Base-by-base conservation (phyloP, 1,139 yeast genomes). In the Lodderomyces theae region DNA sequence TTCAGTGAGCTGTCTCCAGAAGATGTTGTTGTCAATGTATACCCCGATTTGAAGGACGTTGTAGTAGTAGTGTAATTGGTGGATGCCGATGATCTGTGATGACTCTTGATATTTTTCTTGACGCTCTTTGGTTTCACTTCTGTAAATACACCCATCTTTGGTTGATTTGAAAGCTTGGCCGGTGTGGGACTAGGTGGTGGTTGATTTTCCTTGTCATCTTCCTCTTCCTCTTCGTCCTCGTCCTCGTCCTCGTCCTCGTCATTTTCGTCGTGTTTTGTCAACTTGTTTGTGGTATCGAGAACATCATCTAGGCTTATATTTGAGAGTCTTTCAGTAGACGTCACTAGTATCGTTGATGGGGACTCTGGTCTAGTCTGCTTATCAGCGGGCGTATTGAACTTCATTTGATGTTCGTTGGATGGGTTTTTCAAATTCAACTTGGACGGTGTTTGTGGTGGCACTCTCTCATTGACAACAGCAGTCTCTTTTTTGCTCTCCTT, bases 91-190 rank as follows among this genome's bases (percentile, higher is more conserved):
- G 31, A 15, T 16, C 30, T 33, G 21, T 29, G 34, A 25, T 21
- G 22, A 8, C 23, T 39, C 25, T 42, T 34, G 15, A 35, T n/a
- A 11, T 28, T 28, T 3, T 5, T 6, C 31, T 15, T 15, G 12
- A 28, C 31, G 6, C 16, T 33, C 32, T 31, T 29, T 6, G 34
- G 15, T 30, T 55, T 56, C 42, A 55, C 54, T 41, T 69, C 74
- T 1, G 69, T 62, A 44, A 72, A 72, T 1, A 69, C 62, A 1
- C 77, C 77, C 77, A 72, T 71, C 2, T 60, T 53, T 3, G 77
- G 77, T 41, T 31, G 38, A 13, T 18, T 34, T 10, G 41, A 18
- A 15, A 57, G 61, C 49, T 66, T 66, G 34, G 56, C 57, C 1
- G 77, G 77, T 2, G 77, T 71, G 5, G 77, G 77, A 42, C 70